These are phyloP conservation scores for Pisolithus tinctorius DNA, from an alignment of 768 basidiomycete genomes.

Conservation along the genomic window DNA sequence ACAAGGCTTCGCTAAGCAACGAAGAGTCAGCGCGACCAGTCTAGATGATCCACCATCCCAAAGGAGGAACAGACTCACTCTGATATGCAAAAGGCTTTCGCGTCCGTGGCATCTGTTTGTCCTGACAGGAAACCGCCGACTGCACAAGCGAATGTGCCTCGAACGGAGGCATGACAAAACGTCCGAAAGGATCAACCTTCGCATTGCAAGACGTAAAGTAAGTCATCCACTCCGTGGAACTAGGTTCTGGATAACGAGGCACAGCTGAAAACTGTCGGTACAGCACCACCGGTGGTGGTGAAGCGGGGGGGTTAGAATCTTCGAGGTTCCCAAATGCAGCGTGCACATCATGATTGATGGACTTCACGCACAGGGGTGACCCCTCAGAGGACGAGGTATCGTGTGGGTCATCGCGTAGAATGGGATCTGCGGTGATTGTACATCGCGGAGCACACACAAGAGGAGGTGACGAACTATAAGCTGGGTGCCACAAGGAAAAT, in stretches of 20 bases:
- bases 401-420: conserved; percentile 13
- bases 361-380: conserved; percentile 6
- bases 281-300: conserved; percentile 1
- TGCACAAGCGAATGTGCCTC: not conserved
- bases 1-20: conserved; percentile 50
- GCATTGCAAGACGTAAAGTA: conserved; percentile 3
- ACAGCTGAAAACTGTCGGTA: not conserved
- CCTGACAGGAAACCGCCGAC: conserved; percentile 6
- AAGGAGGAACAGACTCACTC: conserved; percentile 14
- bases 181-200: not conserved
- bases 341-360: conserved; percentile 8
- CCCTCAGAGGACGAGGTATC: conserved; percentile 22
- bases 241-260: not conserved
- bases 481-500: conserved; percentile 24
- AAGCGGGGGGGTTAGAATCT: not conserved
- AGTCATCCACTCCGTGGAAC: conserved; percentile 1
- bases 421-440: conserved; percentile 6
- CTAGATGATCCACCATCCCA: too few relatives aligned
- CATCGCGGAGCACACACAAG: conserved; percentile 8
- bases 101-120: conserved; percentile 8
- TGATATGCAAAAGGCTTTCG: conserved; percentile 22
- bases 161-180: not conserved
- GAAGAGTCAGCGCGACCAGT: too few relatives aligned
- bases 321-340: conserved; percentile 6
- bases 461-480: conserved; percentile 4